A percentile compares a stretch with the other conserved stretches of the same genome.
Conservation (phyloP, 129 eudicot genomes). For the sunflower (Helianthus annuus) region HanXRQr2.0-SUNRISE NC_035442.2:129042589-129043088, state of each 20-base stretch:
- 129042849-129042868: not conserved
- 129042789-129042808: not conserved
- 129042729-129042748: too few species aligned
- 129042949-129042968: conserved; percentile 29
- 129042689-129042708: too few species aligned
- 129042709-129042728: too few species aligned
- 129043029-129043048: conserved; percentile 34
- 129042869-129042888: conserved; percentile 30
- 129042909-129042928: conserved; percentile 25
- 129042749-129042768: too few species aligned
- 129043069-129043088: conserved; percentile 35
- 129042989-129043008: conserved; percentile 35
- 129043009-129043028: conserved; percentile 46
- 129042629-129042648: too few species aligned
- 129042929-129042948: too few species aligned
- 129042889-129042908: conserved; percentile 36
- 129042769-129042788: not conserved
- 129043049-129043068: conserved; percentile 42
- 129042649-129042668: too few species aligned
- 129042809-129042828: not conserved
- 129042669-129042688: too few species aligned
- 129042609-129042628: too few species aligned
- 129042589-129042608: too few species aligned
- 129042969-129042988: conserved; percentile 33
- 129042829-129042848: not conserved